Evolutionary conservation across 305 asterid genomes (phyloP), one percentile per base, ranked within the genome.

Genomic region (Fraxinus albicans): DNA sequence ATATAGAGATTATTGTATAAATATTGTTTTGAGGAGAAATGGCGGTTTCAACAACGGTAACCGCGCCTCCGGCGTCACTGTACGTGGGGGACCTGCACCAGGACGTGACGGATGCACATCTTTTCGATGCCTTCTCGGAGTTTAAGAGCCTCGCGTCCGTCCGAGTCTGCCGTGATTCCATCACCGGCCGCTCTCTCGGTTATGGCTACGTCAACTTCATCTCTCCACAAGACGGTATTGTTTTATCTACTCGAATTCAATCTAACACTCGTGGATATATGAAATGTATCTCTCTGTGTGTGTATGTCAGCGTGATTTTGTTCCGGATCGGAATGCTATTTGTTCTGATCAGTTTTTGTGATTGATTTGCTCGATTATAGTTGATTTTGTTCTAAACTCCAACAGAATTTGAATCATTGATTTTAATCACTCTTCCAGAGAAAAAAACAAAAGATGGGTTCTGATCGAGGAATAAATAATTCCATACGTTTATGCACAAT

Each of bases 201-300:
- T 95, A 95, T 83, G 99, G 97, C 80, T 95, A 95, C 85, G 98
- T 92, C 81, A 95, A 95, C 88, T 94, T 91, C 77, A 3, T 82
- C 80, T 85, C 96, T 42, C 93, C 89, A 73, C 87, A 93, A 29
- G 99, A 95, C 47, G 99, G 99, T 95, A 89, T 8, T 34, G 21
- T 35, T 63, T 58, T 29, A 47, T 53, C 31, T 8, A 17, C 29
- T 15, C 50, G 50, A n/a, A 73, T 73, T 73, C 47, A 15, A 17
- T 34, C 47, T 17, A 73, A 73, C 17, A 47, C 77, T 35, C 13
- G 2, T 17, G 50, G 50, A n/a, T 35, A 35, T 73, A 35, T 35
- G 47, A 35, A 17, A 34, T 3, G 12, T 34, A n/a, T n/a, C 25
- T 50, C 60, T 47, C 19, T 47, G 17, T 34, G 40, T 35, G 13